phyloP scores from a whole-genome alignment of 2,329 filamentous ascomycete genomes.

The Cadophora luteo-olivacea region DNA sequence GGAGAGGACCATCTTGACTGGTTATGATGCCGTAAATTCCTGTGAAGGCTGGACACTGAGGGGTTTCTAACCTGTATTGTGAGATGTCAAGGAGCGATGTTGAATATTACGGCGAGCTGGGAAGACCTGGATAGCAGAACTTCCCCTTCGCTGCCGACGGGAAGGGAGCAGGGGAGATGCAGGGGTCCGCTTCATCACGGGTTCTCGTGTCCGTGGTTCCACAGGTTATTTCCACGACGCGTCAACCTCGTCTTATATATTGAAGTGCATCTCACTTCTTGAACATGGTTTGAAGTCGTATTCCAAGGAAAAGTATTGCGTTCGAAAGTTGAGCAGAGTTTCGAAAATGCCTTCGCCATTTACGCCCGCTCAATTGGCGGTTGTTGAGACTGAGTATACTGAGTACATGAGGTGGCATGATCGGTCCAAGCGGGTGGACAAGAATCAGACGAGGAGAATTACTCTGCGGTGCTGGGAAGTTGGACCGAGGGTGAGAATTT shows the following conservation, averaged over 20 bases:
- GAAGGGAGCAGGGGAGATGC: no score
- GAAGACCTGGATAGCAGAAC: neutral
- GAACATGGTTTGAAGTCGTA: no score
- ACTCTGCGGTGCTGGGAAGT: neutral
- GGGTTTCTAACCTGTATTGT: neutral
- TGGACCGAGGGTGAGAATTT: neutral
- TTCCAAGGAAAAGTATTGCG: no score
- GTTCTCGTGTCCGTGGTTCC: neutral
- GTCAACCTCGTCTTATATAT: no score
- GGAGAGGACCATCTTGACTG: constrained; percentile 65
- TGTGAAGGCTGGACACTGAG: neutral
- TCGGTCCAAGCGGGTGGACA: neutral
- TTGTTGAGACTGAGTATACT: neutral
- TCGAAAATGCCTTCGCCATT: neutral
- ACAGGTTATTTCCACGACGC: no score
- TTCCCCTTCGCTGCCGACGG: neutral
- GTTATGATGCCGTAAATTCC: neutral
- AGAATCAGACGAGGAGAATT: neutral
- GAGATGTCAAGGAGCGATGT: constrained; percentile 1
- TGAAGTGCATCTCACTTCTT: no score
- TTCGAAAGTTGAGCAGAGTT: neutral
- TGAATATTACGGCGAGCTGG: neutral
- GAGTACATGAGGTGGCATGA: neutral
- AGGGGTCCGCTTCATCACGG: neutral
- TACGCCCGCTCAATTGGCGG: neutral